phyloP scores from a whole-genome alignment of 2,329 filamentous ascomycete genomes.

The Grosmannia clavigera region DNA sequence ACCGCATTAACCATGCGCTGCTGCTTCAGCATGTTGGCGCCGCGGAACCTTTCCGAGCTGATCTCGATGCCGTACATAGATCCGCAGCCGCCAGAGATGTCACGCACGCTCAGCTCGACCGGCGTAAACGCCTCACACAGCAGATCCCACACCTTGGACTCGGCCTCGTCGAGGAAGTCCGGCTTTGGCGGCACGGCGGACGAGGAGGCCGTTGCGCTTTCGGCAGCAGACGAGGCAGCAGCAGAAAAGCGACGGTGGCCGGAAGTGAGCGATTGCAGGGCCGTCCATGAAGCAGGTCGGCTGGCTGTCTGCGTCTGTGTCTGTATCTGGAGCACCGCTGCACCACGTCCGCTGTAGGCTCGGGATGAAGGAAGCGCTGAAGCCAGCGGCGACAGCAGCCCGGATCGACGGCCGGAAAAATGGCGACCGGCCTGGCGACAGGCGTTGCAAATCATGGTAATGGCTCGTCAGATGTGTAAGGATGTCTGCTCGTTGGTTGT shows the following conservation, averaged over 20 bases:
- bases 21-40: slow-evolving; percentile 63
- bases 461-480: neutral
- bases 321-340: neutral
- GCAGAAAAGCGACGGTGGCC: neutral
- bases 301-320: neutral
- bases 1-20: slow-evolving; percentile 69
- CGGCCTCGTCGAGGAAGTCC: slow-evolving; percentile 39
- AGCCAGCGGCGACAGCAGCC: neutral
- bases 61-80: slow-evolving; percentile 82
- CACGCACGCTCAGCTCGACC: slow-evolving; percentile 51
- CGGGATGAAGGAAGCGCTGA: neutral
- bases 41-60: slow-evolving; percentile 57
- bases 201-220: no score
- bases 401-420: neutral
- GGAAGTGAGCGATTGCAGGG: neutral
- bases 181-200: slow-evolving; percentile 23
- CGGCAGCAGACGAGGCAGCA: neutral
- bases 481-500: no score
- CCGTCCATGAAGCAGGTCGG: neutral
- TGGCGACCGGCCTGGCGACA: neutral
- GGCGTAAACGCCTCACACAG: slow-evolving; percentile 37
- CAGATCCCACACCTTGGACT: slow-evolving; percentile 45
- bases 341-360: neutral
- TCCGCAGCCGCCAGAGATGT: slow-evolving; percentile 73
- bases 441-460: neutral